Evolutionary conservation across 768 basidiomycete species (phyloP).

Genomic region (Agrocybe chaxingu): DNA sequence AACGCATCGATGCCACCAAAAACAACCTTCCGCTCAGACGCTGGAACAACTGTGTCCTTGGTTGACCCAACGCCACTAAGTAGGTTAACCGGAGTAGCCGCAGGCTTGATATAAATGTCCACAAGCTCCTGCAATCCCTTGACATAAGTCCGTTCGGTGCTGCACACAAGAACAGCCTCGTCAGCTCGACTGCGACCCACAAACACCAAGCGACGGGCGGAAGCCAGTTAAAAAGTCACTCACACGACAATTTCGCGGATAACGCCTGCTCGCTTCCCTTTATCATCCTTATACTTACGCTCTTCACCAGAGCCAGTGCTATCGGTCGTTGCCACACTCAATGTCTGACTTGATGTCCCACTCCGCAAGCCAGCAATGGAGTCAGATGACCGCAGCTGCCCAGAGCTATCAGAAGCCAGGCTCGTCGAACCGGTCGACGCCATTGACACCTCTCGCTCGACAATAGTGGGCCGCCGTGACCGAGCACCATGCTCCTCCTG

Average conservation of each 20-base stretch:
- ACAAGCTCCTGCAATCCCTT: constrained; percentile 91
- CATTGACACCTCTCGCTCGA: constrained; percentile 64
- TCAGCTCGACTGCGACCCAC: constrained; percentile 11
- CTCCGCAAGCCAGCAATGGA: constrained; percentile 59
- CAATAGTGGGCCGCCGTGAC: constrained; percentile 64
- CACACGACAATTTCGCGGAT: constrained; percentile 91
- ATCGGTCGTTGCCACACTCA: constrained; percentile 74
- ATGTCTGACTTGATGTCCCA: constrained; percentile 58
- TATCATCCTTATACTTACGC: constrained; percentile 90
- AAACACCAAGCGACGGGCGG: neutral
- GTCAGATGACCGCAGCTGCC: constrained; percentile 64
- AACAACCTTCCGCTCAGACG: constrained; percentile 83
- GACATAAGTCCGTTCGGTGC: constrained; percentile 94
- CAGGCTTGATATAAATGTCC: constrained; percentile 92
- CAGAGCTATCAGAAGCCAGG: constrained; percentile 37
- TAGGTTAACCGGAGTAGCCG: constrained; percentile 63
- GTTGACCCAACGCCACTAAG: constrained; percentile 67
- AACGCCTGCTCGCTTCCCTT: constrained; percentile 76
- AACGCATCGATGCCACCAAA: constrained; percentile 89
- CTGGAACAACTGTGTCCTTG: constrained; percentile 84
- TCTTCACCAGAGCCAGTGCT: constrained; percentile 74
- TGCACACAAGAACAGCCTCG: constrained; percentile 26
- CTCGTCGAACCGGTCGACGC: constrained; percentile 45
- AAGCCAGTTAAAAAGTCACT: constrained; percentile 25
- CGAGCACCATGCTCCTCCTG: constrained; percentile 43